Evolutionary conservation across 2,329 filamentous ascomycete species (phyloP).

Genomic region (Sarocladiaceae sp.): DNA sequence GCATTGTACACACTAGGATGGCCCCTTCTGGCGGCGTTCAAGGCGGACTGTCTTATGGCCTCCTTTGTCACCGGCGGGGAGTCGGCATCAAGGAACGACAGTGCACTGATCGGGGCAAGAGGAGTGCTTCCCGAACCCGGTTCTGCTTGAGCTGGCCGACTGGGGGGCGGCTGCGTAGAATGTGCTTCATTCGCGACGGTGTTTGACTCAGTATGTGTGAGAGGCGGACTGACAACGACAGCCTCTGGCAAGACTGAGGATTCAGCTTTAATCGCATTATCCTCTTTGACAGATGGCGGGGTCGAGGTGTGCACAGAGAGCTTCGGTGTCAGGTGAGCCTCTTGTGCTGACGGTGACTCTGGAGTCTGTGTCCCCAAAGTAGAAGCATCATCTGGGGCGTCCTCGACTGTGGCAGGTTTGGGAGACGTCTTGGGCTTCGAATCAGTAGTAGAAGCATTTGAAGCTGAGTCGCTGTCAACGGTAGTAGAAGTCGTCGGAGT

Average conservation of each 20-base stretch:
- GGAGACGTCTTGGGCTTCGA: not conserved
- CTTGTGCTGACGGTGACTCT: not conserved
- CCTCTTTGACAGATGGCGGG: too few relatives aligned
- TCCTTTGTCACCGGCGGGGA: conserved; percentile 7
- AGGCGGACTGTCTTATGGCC: conserved; percentile 7
- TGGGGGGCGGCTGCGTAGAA: too few relatives aligned
- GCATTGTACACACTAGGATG: conserved; percentile 1
- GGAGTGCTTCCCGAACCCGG: too few relatives aligned
- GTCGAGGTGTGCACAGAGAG: not conserved
- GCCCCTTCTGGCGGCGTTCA: conserved; percentile 3
- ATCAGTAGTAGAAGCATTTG: not conserved
- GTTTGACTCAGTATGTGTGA: not conserved
- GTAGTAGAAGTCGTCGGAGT: too few relatives aligned
- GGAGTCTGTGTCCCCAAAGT: not conserved
- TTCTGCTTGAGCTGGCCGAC: too few relatives aligned
- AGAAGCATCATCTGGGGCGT: not conserved
- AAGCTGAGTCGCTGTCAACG: too few relatives aligned
- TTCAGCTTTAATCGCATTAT: too few relatives aligned
- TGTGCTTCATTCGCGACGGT: not conserved
- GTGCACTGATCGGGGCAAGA: not conserved
- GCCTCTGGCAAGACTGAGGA: too few relatives aligned
- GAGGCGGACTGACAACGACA: too few relatives aligned
- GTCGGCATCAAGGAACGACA: conserved; percentile 5
- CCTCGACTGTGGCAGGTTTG: not conserved
- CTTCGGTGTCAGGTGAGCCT: conserved; percentile 1